A percentile compares a stretch with the other conserved stretches of the same genome.
phyloP scores from a whole-genome alignment of 768 basidiomycete genomes.

The Chiua virens region DNA sequence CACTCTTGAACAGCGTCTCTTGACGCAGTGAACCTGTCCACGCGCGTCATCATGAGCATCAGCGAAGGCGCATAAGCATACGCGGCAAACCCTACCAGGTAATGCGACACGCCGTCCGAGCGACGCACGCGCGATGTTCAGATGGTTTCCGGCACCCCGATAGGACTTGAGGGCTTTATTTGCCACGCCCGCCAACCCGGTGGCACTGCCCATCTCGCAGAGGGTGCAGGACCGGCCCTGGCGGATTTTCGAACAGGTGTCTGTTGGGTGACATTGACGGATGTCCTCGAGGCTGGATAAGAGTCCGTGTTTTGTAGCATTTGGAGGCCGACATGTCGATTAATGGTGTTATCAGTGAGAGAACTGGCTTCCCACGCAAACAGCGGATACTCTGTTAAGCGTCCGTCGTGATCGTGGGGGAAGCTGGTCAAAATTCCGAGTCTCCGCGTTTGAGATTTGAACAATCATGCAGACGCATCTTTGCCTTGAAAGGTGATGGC shows the following conservation, averaged over 20 bases:
- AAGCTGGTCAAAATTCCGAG: no score
- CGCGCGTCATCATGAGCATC: neutral
- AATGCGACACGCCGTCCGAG: neutral
- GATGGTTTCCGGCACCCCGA: slow-evolving; percentile 1
- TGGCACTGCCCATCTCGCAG: slow-evolving; percentile 9
- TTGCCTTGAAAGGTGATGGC: no score
- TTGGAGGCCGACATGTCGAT: slow-evolving; percentile 8
- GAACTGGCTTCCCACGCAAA: no score
- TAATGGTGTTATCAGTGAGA: no score
- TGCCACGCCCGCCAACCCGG: slow-evolving; percentile 8
- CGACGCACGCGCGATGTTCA: slow-evolving; percentile 4
- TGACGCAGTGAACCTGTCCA: neutral
- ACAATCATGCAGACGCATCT: no score
- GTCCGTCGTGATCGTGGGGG: no score
- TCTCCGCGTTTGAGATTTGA: no score
- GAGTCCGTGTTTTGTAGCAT: slow-evolving; percentile 4
- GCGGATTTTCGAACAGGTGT: neutral
- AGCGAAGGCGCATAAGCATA: neutral
- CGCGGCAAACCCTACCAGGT: slow-evolving; percentile 3
- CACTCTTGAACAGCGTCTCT: slow-evolving; percentile 7
- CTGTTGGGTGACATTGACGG: neutral
- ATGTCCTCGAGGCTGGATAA: slow-evolving; percentile 8
- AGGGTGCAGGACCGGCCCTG: slow-evolving; percentile 2
- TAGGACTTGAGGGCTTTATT: slow-evolving; percentile 5
- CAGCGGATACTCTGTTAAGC: no score